Evolutionary conservation across 495 filamentous ascomycete species (phyloP).

Genomic region (Clavariopsis aquatica): DNA sequence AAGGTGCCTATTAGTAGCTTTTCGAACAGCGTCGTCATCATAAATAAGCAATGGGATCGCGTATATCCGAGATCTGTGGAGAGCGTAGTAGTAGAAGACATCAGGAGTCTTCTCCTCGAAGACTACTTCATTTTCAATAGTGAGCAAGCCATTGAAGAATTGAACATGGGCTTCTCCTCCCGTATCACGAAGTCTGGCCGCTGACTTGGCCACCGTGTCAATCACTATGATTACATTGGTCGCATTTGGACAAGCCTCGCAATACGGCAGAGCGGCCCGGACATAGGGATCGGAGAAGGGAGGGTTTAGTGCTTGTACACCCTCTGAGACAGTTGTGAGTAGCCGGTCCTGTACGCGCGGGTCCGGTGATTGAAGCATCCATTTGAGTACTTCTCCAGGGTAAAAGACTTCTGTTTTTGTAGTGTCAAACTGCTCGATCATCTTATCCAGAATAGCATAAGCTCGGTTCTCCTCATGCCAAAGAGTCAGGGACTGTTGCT

Average conservation of each 20-base stretch:
- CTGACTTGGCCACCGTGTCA: constrained; percentile 16
- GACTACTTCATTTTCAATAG: constrained; percentile 16
- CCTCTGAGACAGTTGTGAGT: constrained; percentile 21
- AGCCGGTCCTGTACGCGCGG: neutral
- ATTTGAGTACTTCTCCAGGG: constrained; percentile 32
- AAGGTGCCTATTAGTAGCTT: constrained; percentile 1
- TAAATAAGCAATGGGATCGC: constrained; percentile 27
- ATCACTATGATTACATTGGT: constrained; percentile 13
- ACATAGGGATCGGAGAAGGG: constrained; percentile 28
- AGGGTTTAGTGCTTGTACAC: constrained; percentile 11
- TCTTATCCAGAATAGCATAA: constrained; percentile 28
- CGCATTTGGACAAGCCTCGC: constrained; percentile 14
- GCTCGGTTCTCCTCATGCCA: constrained; percentile 28
- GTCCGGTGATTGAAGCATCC: constrained; percentile 28
- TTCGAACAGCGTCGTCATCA: constrained; percentile 32
- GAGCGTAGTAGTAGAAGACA: constrained; percentile 25
- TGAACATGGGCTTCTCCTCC: constrained; percentile 22
- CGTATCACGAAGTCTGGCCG: constrained; percentile 11
- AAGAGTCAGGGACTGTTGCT: constrained; percentile 13
- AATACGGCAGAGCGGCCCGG: constrained; percentile 31
- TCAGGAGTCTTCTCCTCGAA: constrained; percentile 11
- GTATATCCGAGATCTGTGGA: constrained; percentile 12
- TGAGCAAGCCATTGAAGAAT: constrained; percentile 27
- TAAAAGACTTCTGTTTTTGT: constrained; percentile 28
- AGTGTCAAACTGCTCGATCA: constrained; percentile 33